A percentile compares a stretch with the other conserved stretches of the same genome.
Evolutionary conservation across 495 filamentous ascomycete species (phyloP).

Genomic region (Penicilliopsis zonata): DNA sequence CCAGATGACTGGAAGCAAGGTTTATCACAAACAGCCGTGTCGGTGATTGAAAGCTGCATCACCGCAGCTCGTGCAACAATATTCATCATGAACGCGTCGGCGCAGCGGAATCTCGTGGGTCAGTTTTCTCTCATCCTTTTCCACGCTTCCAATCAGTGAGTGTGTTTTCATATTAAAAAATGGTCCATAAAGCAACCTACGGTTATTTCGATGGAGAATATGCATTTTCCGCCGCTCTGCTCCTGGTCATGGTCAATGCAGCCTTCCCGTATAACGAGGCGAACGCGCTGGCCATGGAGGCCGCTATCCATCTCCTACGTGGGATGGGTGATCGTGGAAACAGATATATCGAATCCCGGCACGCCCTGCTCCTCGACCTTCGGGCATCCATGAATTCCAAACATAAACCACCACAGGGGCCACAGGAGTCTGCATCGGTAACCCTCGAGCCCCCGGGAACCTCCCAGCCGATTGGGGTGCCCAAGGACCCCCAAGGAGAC

Average conservation of each 20-base stretch:
- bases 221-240: constrained; percentile 33
- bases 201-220: constrained; percentile 40
- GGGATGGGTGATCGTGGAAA: constrained; percentile 38
- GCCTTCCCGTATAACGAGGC: constrained; percentile 29
- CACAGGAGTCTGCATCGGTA: constrained; percentile 2
- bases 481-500: constrained; percentile 4
- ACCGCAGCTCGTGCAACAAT: constrained; percentile 33
- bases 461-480: constrained; percentile 1
- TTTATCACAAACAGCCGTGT: constrained; percentile 26
- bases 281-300: constrained; percentile 29
- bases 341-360: constrained; percentile 28
- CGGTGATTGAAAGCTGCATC: constrained; percentile 36
- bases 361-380: constrained; percentile 26
- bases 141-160: too few relatives aligned
- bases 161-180: too few relatives aligned
- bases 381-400: constrained; percentile 17
- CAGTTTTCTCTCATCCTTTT: constrained; percentile 1
- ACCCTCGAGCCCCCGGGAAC: not conserved
- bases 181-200: constrained; percentile 28
- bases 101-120: constrained; percentile 33
- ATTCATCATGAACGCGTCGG: constrained; percentile 32
- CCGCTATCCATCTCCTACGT: constrained; percentile 25
- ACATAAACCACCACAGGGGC: too few relatives aligned
- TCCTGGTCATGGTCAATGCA: constrained; percentile 38
- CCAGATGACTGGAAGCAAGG: constrained; percentile 29